Evolutionary conservation across 257 asterid genomes (phyloP), one percentile per base, ranked within the genome.

Genomic region (Petunia axillaris): DNA sequence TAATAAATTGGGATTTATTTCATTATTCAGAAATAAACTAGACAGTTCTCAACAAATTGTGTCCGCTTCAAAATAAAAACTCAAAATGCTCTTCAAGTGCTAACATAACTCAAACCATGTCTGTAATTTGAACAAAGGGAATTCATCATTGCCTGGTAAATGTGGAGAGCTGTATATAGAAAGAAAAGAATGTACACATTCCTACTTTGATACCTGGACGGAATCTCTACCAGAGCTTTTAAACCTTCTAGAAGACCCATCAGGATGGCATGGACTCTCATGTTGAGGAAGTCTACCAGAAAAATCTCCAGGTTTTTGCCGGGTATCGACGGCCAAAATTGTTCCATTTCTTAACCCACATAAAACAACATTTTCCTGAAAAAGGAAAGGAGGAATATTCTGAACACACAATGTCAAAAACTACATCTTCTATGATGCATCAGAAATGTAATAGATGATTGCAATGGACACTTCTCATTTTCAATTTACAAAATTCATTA

Each of bases 311-410:
- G 87, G 94, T 85, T 87, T 91, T 82, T 89, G 90, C 79, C 99
- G 99, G 85, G 90, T 78, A 75, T 96, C 99, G 81, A 92, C 89
- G 4, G 89, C 84, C 84, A 90, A 55, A 81, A 96, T 91, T 74
- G 88, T 83, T 86, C 98, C 98, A 88, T 88, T 96, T 83, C 99
- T 93, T 84, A 94, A 87, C 66, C 99, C 99, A 82, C 97, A 93
- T 70, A 92, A 85, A 84, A 89, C 79, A 78, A 64, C 36, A 43
- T 86, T 89, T 57, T 93, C 97, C 99, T 95, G 87, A 81, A 83
- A 82, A 67, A 77, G 80, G 59, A 74, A 54, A 85, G 14, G 68
- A 75, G 66, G 36, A 64, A 66, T 16, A 62, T 38, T 48, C 57
- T 77, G 36, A 63, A 13, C 52, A 36, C 38, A 39, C 59, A 41